Evolutionary conservation across 441 rosid species (phyloP), one percentile per base, ranked within the genome.

Genomic region (Arabidopsis lyrata): DNA sequence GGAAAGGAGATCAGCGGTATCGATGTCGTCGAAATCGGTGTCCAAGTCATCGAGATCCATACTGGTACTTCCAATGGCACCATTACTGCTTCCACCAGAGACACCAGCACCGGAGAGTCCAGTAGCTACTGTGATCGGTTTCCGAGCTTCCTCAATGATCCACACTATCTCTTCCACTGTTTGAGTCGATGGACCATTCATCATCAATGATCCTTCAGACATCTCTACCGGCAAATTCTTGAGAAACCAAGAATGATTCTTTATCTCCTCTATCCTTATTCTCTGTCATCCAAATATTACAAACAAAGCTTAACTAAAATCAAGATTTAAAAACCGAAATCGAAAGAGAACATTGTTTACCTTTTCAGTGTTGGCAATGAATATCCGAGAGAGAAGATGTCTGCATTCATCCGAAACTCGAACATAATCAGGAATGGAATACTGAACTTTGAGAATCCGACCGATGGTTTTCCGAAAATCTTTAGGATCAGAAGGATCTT

Each of bases 221-320:
- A 87, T 83, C 65, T 89, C 99, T 81, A 87, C 82, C 0, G 99
- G 93, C 81, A 90, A 72, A 70, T 87, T 89, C 89, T 82, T 89
- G 65, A 87, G 70, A 75, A 87, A 89, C 92, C 90, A 89, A 13
- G 82, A 80, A 81, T 89, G 87, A 48, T 53, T 83, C 82, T 83
- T 84, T 73, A 87, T 84, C 18, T 86, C 91, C 66, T 74, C 82
- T 58, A 89, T 83, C 15, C 80, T 77, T 75, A 87, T 70, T 64
- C 95, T 87, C 92, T 86, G 80, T 14, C 32, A 1, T 29, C 24
- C 77, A 62, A 24, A 24, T 50, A 2, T 12, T 10, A 32, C 69
- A 35, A 14, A n/a, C 31, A 29, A 39, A 39, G 4, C 44, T 39
- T 11, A 39, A 11, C 10, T 13, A 39, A 13, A 39, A 39, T 12